Conservation (phyloP, 1,284 basidiomycete genomes). For the Cryptococcus depauperatus region DNA sequence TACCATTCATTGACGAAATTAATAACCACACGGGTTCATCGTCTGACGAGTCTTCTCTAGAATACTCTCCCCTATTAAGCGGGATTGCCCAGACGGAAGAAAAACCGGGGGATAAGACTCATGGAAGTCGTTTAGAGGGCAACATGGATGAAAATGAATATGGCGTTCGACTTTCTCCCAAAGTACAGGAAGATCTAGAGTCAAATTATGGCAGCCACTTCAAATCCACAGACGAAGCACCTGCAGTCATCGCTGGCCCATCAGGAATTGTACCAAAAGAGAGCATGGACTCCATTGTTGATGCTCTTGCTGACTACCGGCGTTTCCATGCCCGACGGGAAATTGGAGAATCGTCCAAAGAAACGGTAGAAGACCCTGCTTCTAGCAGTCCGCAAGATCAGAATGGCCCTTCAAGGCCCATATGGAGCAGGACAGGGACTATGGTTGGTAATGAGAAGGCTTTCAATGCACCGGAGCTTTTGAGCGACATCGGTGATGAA, state of each 20-base stretch:
- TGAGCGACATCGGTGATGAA: constrained; percentile 8
- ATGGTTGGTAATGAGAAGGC: background rate
- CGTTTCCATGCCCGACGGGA: background rate
- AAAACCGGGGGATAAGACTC: background rate
- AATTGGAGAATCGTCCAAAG: too few species aligned
- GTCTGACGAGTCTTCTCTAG: background rate
- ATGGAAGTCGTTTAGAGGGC: background rate
- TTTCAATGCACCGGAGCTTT: constrained; percentile 17
- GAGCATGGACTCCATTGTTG: background rate
- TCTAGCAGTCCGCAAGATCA: background rate
- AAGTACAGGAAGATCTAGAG: background rate
- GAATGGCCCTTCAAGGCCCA: background rate
- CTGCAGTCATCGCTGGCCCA: background rate
- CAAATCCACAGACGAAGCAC: background rate
- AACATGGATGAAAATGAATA: background rate
- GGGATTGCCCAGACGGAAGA: background rate
- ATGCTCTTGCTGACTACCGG: background rate
- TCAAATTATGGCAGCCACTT: background rate
- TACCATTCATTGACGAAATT: too few species aligned
- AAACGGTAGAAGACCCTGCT: background rate
- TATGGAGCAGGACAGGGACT: background rate
- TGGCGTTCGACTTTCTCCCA: background rate
- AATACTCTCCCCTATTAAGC: background rate
- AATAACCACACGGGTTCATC: too few species aligned
- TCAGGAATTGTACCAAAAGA: background rate